Conservation (phyloP, 352 stramenopile genomes). For the Achlya hypogyna region DNA sequence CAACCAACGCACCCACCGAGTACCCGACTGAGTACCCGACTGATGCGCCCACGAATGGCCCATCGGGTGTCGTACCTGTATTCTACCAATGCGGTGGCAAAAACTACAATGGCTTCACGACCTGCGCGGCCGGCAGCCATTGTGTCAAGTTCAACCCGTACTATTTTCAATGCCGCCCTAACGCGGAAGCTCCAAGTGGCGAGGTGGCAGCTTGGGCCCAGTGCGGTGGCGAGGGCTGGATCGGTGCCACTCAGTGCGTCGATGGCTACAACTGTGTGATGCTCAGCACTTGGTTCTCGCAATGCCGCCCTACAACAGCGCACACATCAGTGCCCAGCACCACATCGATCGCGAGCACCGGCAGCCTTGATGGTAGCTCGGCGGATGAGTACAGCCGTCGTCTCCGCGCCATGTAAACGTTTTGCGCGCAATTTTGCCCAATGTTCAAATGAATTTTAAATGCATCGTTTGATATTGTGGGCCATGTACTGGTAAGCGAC, state of each 20-base stretch:
- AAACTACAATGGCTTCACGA: neutral
- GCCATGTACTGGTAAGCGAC: too few relatives aligned
- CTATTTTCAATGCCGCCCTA: neutral
- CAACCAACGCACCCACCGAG: neutral
- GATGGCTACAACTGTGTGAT: conserved; percentile 25
- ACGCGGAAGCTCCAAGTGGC: neutral
- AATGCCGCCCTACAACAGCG: conserved; percentile 29
- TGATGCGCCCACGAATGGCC: neutral
- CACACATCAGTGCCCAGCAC: too few relatives aligned
- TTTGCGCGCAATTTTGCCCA: too few relatives aligned
- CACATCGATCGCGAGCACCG: too few relatives aligned
- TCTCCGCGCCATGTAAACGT: too few relatives aligned
- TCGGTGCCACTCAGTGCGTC: conserved; percentile 20
- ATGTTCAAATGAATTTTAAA: too few relatives aligned
- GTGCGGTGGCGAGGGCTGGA: conserved; percentile 20
- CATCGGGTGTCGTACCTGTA: neutral
- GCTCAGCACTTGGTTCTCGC: conserved; percentile 35
- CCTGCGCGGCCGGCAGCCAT: neutral
- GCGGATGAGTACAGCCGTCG: too few relatives aligned
- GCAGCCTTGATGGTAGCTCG: too few relatives aligned
- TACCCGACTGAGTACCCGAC: neutral
- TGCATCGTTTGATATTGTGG: too few relatives aligned
- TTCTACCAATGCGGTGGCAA: conserved; percentile 3
- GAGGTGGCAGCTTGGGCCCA: neutral
- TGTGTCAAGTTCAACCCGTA: neutral